Conservation (phyloP, 2,329 filamentous ascomycete species). For the Annulohypoxylon truncatum region DNA sequence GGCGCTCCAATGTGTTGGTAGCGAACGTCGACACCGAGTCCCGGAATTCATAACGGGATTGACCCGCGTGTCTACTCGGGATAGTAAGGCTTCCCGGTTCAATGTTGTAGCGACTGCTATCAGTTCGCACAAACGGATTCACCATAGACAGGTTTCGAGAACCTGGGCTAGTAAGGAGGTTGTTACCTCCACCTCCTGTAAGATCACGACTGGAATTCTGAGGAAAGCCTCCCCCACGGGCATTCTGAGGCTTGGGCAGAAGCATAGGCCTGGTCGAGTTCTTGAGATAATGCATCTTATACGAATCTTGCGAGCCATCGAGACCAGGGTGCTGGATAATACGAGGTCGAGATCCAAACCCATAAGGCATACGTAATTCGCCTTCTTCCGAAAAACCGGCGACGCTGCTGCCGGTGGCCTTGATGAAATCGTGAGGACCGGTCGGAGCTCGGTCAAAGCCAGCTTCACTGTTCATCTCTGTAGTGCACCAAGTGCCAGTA, state of each 20-base stretch:
- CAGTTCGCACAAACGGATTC: slow-evolving; percentile 37
- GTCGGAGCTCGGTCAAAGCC: slow-evolving; percentile 11
- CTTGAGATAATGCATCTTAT: slow-evolving; percentile 36
- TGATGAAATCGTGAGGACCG: slow-evolving; percentile 17
- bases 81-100: slow-evolving; percentile 33
- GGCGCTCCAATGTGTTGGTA: not conserved
- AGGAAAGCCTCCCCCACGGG: slow-evolving; percentile 19
- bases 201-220: no score
- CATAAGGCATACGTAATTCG: not conserved
- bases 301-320: slow-evolving; percentile 4
- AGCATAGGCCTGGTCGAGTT: slow-evolving; percentile 30
- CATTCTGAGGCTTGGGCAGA: slow-evolving; percentile 21
- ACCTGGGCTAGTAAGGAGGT: not conserved
- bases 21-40: slow-evolving; percentile 35
- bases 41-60: slow-evolving; percentile 47
- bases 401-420: slow-evolving; percentile 56
- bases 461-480: slow-evolving; percentile 51
- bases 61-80: slow-evolving; percentile 33
- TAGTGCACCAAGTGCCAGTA: slow-evolving; percentile 56
- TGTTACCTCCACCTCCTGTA: no score
- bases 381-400: slow-evolving; percentile 58
- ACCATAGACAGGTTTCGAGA: slow-evolving; percentile 10
- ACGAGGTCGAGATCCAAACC: slow-evolving; percentile 35
- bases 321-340: slow-evolving; percentile 39
- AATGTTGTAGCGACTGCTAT: slow-evolving; percentile 19